phyloP scores from a whole-genome alignment of 108 stramenopile genomes.

The Seminavis robusta region DNA sequence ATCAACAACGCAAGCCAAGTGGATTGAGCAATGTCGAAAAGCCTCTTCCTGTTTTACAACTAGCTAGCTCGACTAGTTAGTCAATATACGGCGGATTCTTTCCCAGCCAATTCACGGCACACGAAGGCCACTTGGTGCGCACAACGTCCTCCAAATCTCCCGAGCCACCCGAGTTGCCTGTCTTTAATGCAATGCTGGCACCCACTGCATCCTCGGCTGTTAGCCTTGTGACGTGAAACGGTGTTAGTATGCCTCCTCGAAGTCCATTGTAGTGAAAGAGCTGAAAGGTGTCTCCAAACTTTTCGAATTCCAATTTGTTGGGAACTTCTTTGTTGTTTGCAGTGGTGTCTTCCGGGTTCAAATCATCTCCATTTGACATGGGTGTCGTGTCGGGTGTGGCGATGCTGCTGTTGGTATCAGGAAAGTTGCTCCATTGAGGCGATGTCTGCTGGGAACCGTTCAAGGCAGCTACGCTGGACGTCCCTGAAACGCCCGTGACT shows the following conservation, averaged over 20 bases:
- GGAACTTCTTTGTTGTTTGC: constrained; percentile 1
- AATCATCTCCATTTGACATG: too few species aligned
- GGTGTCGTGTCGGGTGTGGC: background rate
- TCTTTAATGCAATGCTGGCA: constrained; percentile 55
- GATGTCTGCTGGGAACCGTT: constrained; percentile 1
- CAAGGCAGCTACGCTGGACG: background rate
- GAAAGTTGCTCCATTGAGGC: background rate
- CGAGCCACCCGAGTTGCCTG: background rate
- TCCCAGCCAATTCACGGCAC: constrained; percentile 61
- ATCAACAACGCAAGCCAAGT: too few species aligned
- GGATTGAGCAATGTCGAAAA: too few species aligned
- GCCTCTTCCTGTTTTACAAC: too few species aligned
- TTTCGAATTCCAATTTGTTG: constrained; percentile 23
- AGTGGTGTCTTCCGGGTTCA: too few species aligned
- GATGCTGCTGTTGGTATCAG: background rate
- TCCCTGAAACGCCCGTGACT: background rate
- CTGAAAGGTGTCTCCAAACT: constrained; percentile 42
- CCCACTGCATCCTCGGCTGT: constrained; percentile 76
- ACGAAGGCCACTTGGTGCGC: constrained; percentile 69
- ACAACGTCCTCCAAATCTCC: constrained; percentile 57
- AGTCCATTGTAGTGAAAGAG: constrained; percentile 81
- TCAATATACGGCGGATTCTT: constrained; percentile 51
- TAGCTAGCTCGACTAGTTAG: too few species aligned
- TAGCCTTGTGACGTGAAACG: constrained; percentile 59
- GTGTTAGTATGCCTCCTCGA: constrained; percentile 56